phyloP scores from a whole-genome alignment of 1,139 yeast genomes.

The Pichia sp. region DNA sequence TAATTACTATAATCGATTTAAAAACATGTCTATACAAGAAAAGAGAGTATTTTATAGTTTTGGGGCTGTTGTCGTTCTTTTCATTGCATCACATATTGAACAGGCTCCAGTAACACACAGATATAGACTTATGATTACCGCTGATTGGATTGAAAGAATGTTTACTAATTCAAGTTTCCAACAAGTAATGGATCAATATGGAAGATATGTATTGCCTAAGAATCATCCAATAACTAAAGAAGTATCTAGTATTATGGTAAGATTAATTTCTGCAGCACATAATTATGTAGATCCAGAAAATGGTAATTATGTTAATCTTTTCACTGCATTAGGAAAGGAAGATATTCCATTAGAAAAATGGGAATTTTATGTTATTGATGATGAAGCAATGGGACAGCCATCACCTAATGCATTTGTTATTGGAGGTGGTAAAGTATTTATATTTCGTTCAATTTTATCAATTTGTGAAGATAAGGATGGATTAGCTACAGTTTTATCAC shows the following conservation, averaged over 20 bases:
- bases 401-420: constrained; percentile 96
- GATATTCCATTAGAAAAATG: constrained; percentile 45
- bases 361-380: constrained; percentile 77
- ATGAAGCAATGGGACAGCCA: constrained; percentile 36
- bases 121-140: constrained; percentile 65
- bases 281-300: constrained; percentile 32
- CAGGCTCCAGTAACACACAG: constrained; percentile 82
- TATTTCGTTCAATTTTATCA: constrained; percentile 72
- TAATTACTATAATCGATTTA: constrained; percentile 4
- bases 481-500: constrained; percentile 86
- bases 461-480: constrained; percentile 83
- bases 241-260: constrained; percentile 56
- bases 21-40: constrained; percentile 12
- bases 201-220: constrained; percentile 42
- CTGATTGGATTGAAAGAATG: constrained; percentile 55
- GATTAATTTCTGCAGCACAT: constrained; percentile 55
- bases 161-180: constrained; percentile 68
- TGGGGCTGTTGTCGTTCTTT: constrained; percentile 31
- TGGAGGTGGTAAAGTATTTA: constrained; percentile 94
- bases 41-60: constrained; percentile 13
- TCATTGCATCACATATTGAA: constrained; percentile 62
- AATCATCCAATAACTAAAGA: constrained; percentile 49
- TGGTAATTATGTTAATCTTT: constrained; percentile 23
- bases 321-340: constrained; percentile 20
- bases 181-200: constrained; percentile 49